Evolutionary conservation across 202 grass and related monocot genomes (phyloP).

Genomic region (Schoenoplectus tabernaemontani): DNA sequence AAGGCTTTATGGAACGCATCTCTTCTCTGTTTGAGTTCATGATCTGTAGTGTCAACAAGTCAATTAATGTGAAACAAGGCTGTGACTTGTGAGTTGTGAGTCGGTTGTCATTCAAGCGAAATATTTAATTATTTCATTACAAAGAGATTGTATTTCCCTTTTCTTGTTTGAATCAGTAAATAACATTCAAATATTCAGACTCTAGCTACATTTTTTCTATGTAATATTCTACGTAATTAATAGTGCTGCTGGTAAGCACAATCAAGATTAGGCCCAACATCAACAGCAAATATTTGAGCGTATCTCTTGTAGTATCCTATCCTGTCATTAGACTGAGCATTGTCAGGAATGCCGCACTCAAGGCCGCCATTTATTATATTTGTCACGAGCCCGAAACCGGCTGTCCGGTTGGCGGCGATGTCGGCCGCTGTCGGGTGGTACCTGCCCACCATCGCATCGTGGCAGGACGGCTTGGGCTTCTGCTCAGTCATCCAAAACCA

Average conservation of each 20-base stretch:
- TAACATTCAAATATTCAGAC: not conserved
- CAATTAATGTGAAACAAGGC: no score
- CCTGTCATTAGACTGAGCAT: constrained; percentile 36
- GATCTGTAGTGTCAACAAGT: no score
- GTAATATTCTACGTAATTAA: constrained; percentile 12
- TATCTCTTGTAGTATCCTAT: constrained; percentile 61
- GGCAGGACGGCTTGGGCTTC: constrained; percentile 66
- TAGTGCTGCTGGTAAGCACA: constrained; percentile 58
- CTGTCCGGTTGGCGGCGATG: constrained; percentile 39
- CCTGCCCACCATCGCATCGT: constrained; percentile 70
- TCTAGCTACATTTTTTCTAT: not conserved
- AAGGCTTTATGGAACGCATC: no score
- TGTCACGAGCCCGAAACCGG: constrained; percentile 60
- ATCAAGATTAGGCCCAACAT: constrained; percentile 56
- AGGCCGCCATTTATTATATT: constrained; percentile 87
- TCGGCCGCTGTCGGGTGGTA: constrained; percentile 37
- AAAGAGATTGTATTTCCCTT: not conserved
- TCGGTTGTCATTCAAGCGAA: no score
- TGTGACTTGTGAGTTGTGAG: no score
- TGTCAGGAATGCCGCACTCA: constrained; percentile 49
- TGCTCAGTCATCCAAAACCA: constrained; percentile 88
- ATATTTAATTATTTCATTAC: no score
- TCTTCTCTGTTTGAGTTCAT: no score
- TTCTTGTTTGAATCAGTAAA: not conserved
- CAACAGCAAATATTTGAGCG: constrained; percentile 40